Conservation (phyloP, 2,329 filamentous ascomycete genomes). For the Fusarium avenaceum region DNA sequence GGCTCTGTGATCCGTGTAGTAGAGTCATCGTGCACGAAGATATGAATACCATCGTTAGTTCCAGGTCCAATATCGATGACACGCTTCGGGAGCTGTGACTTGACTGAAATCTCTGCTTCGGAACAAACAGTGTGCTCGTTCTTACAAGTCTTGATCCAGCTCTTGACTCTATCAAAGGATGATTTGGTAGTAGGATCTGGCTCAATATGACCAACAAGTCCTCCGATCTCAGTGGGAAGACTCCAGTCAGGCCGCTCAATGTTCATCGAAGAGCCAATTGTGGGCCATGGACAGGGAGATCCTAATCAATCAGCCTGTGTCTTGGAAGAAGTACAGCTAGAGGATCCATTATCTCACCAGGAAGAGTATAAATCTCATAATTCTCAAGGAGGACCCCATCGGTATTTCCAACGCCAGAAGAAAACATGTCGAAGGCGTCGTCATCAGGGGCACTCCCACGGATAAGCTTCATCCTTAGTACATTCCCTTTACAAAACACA, state of each 20-base stretch:
- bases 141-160: slow-evolving; percentile 39
- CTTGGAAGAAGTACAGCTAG: background rate
- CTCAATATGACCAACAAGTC: slow-evolving; percentile 32
- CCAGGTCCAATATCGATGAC: slow-evolving; percentile 38
- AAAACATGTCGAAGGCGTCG: slow-evolving; percentile 36
- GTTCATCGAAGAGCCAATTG: slow-evolving; percentile 35
- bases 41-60: slow-evolving; percentile 35
- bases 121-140: slow-evolving; percentile 26
- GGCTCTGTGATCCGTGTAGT: slow-evolving; percentile 7
- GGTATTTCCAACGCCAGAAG: background rate
- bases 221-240: slow-evolving; percentile 15
- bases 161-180: slow-evolving; percentile 32
- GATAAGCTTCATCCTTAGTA: slow-evolving; percentile 5
- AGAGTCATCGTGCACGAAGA: slow-evolving; percentile 33
- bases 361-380: slow-evolving; percentile 41
- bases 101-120: slow-evolving; percentile 22
- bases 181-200: slow-evolving; percentile 24
- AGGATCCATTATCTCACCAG: slow-evolving; percentile 12
- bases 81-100: slow-evolving; percentile 35
- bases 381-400: slow-evolving; percentile 14
- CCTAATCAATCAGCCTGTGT: slow-evolving; percentile 4
- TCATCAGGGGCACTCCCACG: slow-evolving; percentile 26
- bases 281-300: slow-evolving; percentile 35
- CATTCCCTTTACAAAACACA: slow-evolving; percentile 40
- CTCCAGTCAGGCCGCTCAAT: slow-evolving; percentile 21